These are phyloP conservation scores for Peterozyma toletana DNA, from an alignment of 805 yeast species.

Conservation along the genomic window DNA sequence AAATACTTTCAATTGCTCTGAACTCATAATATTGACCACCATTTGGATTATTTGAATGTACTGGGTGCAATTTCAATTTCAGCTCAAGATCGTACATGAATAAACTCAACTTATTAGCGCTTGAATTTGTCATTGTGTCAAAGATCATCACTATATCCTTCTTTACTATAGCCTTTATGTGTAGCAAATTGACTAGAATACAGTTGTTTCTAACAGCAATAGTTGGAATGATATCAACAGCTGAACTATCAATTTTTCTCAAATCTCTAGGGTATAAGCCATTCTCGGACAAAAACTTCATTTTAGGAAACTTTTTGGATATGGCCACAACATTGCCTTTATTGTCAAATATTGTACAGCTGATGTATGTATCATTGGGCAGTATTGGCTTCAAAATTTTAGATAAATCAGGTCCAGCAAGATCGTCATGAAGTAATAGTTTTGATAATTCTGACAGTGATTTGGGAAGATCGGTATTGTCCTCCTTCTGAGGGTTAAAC, in stretches of 20 bases:
- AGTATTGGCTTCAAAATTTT: conserved; percentile 31
- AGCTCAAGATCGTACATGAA: conserved; percentile 81
- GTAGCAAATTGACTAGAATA: conserved; percentile 74
- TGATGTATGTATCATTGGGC: conserved; percentile 45
- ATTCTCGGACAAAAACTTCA: conserved; percentile 63
- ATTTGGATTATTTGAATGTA: conserved; percentile 11
- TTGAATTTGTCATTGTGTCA: conserved; percentile 59
- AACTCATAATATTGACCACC: conserved; percentile 65
- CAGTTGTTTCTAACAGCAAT: conserved; percentile 74
- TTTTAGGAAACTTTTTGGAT: conserved; percentile 66
- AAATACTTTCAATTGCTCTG: conserved; percentile 73
- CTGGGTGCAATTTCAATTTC: conserved; percentile 40
- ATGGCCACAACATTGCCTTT: conserved; percentile 65
- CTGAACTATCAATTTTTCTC: conserved; percentile 70
- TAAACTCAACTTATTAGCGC: conserved; percentile 65
- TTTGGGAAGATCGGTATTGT: too few relatives aligned
- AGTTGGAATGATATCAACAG: conserved; percentile 81
- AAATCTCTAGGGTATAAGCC: conserved; percentile 80
- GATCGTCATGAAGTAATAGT: too few relatives aligned
- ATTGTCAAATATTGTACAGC: conserved; percentile 76
- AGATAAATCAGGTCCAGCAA: conserved; percentile 7
- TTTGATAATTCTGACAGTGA: background rate
- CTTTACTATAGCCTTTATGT: conserved; percentile 85
- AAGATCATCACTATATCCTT: conserved; percentile 75
- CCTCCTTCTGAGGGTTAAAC: too few relatives aligned